Conservation (phyloP, 1,284 basidiomycete genomes). For the Malassezia nana region DNA sequence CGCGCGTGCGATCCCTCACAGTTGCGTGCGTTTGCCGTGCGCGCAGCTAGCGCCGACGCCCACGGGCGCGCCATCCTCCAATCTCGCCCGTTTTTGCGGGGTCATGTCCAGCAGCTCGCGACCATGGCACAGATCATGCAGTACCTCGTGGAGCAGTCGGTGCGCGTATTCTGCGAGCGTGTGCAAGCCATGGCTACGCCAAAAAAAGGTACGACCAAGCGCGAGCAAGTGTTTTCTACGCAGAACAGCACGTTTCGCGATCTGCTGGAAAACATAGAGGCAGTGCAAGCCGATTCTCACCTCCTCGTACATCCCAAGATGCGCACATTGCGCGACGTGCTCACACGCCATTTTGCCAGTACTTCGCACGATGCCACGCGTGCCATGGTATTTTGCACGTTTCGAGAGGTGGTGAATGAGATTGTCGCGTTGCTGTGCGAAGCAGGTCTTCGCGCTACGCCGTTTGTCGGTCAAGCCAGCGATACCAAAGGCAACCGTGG, state of each 20-base stretch:
- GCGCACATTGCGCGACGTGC: conserved; percentile 57
- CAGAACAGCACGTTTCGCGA: conserved; percentile 57
- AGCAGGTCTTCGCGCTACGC: conserved; percentile 56
- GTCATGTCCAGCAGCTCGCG: conserved; percentile 23
- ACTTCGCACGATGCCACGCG: conserved; percentile 61
- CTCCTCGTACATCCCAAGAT: conserved; percentile 81
- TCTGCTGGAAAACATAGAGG: conserved; percentile 60
- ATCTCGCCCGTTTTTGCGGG: conserved; percentile 20
- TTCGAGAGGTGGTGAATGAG: conserved; percentile 78
- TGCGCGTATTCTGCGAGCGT: conserved; percentile 37
- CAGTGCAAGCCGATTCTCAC: conserved; percentile 49
- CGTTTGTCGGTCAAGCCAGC: conserved; percentile 83
- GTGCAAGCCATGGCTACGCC: conserved; percentile 50
- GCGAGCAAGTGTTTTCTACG: conserved; percentile 50
- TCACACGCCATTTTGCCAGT: conserved; percentile 51
- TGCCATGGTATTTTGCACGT: conserved; percentile 93
- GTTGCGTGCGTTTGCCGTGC: conserved; percentile 34
- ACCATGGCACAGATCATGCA: conserved; percentile 38
- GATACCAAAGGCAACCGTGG: conserved; percentile 80
- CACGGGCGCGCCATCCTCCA: conserved; percentile 17
- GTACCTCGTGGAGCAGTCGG: conserved; percentile 62
- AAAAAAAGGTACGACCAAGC: conserved; percentile 22
- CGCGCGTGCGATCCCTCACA: conserved; percentile 28
- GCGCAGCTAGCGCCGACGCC: conserved; percentile 17
- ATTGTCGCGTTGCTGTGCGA: conserved; percentile 60